phyloP scores from a whole-genome alignment of 73 alveolate genomes.

The Paramecium octaurelia region DNA sequence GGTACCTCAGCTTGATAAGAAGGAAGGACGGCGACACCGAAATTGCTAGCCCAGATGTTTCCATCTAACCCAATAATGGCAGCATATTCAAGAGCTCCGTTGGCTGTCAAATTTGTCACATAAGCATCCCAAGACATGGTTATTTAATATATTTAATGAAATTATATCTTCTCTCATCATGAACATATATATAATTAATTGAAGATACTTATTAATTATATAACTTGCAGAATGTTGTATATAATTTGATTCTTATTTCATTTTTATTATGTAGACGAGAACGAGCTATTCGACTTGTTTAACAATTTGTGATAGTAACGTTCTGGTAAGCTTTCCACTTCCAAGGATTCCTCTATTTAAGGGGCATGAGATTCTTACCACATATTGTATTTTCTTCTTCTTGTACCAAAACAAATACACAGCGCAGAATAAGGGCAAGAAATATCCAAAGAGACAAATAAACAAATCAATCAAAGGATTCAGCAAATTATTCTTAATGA shows the following conservation, averaged over 20 bases:
- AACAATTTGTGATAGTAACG: not conserved
- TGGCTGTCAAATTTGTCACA: constrained; percentile 25
- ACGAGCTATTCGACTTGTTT: not conserved
- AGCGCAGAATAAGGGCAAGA: not conserved
- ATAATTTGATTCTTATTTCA: constrained; percentile 53
- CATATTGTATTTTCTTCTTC: not conserved
- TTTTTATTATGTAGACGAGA: constrained; percentile 66
- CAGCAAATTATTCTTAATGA: not conserved
- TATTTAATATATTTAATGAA: not conserved
- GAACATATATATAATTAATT: not conserved
- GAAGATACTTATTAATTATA: not conserved
- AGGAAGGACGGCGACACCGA: not conserved
- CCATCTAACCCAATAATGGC: constrained; percentile 38
- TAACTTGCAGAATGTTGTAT: constrained; percentile 58
- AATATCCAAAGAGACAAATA: not conserved
- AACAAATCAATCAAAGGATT: not conserved
- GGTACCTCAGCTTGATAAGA: constrained; percentile 19
- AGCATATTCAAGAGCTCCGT: constrained; percentile 24
- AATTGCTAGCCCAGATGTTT: constrained; percentile 35
- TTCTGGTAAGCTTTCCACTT: not conserved
- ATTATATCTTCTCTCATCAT: not conserved
- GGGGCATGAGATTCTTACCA: not conserved
- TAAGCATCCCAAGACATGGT: constrained; percentile 45
- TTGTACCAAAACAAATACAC: constrained; percentile 11
- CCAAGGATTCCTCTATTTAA: not conserved